Conservation (phyloP, 1,139 yeast genomes). For the Saccharomyces hybrid region DNA sequence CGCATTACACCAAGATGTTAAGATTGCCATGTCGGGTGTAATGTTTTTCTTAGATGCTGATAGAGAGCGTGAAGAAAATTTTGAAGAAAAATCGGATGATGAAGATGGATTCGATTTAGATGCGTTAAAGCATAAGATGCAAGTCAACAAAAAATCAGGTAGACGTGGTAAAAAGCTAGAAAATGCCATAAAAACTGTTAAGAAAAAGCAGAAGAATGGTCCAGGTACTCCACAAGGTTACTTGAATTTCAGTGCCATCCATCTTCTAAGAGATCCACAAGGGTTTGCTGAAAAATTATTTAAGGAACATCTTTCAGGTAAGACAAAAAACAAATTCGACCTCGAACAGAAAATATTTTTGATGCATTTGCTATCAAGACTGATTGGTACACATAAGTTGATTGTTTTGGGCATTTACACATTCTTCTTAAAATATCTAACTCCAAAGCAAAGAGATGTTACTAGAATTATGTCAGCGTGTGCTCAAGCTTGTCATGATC, state of each 20-base stretch:
- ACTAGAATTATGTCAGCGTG: constrained; percentile 95
- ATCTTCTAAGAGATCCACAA: constrained; percentile 90
- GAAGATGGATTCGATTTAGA: constrained; percentile 66
- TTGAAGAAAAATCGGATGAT: constrained; percentile 62
- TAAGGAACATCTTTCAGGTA: constrained; percentile 61
- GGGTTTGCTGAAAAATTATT: constrained; percentile 88
- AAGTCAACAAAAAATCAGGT: constrained; percentile 72
- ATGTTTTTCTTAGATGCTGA: constrained; percentile 91
- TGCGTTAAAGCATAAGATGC: constrained; percentile 70
- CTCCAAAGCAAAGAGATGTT: constrained; percentile 90
- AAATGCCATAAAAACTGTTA: constrained; percentile 57
- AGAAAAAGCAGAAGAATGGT: constrained; percentile 46
- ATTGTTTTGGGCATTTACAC: constrained; percentile 86
- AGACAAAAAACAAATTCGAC: constrained; percentile 58
- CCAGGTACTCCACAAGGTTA: constrained; percentile 55
- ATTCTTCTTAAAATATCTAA: constrained; percentile 76
- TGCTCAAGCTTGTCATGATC: constrained; percentile 94
- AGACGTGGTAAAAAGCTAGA: constrained; percentile 76
- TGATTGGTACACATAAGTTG: constrained; percentile 90
- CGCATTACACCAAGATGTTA: constrained; percentile 74
- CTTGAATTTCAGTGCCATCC: constrained; percentile 89
- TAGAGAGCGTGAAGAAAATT: constrained; percentile 82
- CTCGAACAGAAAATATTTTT: constrained; percentile 84
- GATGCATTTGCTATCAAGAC: constrained; percentile 77
- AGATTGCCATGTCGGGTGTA: constrained; percentile 86